These are phyloP conservation scores for Yarrowia osloensis DNA, from an alignment of 805 yeast genomes.

Conservation along the genomic window DNA sequence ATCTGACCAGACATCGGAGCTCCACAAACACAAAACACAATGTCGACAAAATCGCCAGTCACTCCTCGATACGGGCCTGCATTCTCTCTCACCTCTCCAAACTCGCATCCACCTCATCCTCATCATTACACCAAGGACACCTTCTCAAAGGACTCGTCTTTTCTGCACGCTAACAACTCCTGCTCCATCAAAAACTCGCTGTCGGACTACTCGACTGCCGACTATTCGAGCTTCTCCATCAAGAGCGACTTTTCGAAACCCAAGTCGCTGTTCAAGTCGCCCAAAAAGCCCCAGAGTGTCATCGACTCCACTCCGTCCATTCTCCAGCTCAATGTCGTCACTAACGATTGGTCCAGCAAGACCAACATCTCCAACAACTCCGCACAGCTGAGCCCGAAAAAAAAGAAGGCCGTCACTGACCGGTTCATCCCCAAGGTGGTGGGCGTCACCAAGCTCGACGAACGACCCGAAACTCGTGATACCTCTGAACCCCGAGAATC, in stretches of 20 bases:
- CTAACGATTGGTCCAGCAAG: slow-evolving; percentile 13
- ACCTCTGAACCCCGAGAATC: background rate
- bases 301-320: slow-evolving; percentile 24
- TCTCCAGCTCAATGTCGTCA: slow-evolving; percentile 20
- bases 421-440: slow-evolving; percentile 13
- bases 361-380: slow-evolving; percentile 3
- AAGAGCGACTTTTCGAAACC: slow-evolving; percentile 14
- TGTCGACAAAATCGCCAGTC: slow-evolving; percentile 15
- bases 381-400: background rate
- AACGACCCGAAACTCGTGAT: background rate
- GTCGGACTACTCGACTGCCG: background rate
- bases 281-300: slow-evolving; percentile 3
- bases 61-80: slow-evolving; percentile 1
- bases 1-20: background rate
- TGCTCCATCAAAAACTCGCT: slow-evolving; percentile 3
- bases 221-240: slow-evolving; percentile 14
- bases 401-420: slow-evolving; percentile 19
- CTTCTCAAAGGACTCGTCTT: background rate
- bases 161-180: background rate
- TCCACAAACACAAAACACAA: background rate
- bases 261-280: slow-evolving; percentile 3
- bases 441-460: slow-evolving; percentile 6
- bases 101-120: slow-evolving; percentile 12
- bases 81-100: background rate
- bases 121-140: background rate